These are phyloP conservation scores for Aspergillus conjunctus DNA, from an alignment of 495 filamentous ascomycete species.

Conservation along the genomic window DNA sequence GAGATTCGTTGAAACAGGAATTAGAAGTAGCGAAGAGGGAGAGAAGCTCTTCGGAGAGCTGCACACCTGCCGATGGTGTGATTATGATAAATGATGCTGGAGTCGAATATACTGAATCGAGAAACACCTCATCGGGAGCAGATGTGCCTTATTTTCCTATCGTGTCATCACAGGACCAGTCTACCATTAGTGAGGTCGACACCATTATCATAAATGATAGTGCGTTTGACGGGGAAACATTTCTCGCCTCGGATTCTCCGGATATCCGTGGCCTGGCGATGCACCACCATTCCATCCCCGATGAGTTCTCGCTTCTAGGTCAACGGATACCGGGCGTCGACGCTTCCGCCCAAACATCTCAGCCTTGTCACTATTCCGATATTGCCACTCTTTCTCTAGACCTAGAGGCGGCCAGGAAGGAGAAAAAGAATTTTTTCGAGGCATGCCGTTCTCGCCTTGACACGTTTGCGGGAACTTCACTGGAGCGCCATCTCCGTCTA, in stretches of 20 bases:
- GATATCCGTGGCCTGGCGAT: slow-evolving; percentile 29
- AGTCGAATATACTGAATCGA: slow-evolving; percentile 26
- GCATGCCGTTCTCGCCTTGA: slow-evolving; percentile 41
- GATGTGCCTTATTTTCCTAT: slow-evolving; percentile 23
- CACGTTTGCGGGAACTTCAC: slow-evolving; percentile 35
- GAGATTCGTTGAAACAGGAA: slow-evolving; percentile 54
- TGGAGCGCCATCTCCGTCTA: slow-evolving; percentile 36
- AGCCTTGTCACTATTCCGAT: slow-evolving; percentile 27
- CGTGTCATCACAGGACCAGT: not conserved
- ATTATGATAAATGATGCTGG: slow-evolving; percentile 30
- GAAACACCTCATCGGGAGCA: slow-evolving; percentile 26
- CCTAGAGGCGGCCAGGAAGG: slow-evolving; percentile 40
- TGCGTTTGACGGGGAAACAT: slow-evolving; percentile 26
- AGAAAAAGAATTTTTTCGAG: slow-evolving; percentile 44
- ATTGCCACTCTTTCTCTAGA: slow-evolving; percentile 32
- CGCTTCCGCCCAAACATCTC: slow-evolving; percentile 24
- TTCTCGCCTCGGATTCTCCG: slow-evolving; percentile 41
- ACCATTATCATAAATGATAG: slow-evolving; percentile 41
- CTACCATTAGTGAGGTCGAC: slow-evolving; percentile 26
- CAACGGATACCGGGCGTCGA: slow-evolving; percentile 16
- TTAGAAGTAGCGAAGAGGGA: slow-evolving; percentile 45
- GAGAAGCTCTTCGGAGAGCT: slow-evolving; percentile 32
- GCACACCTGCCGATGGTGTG: slow-evolving; percentile 27
- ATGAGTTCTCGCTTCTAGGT: slow-evolving; percentile 26
- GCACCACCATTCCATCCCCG: slow-evolving; percentile 17